Conservation (phyloP, 192 early-diverging fungal species). For the Mortierella claussenii region DNA sequence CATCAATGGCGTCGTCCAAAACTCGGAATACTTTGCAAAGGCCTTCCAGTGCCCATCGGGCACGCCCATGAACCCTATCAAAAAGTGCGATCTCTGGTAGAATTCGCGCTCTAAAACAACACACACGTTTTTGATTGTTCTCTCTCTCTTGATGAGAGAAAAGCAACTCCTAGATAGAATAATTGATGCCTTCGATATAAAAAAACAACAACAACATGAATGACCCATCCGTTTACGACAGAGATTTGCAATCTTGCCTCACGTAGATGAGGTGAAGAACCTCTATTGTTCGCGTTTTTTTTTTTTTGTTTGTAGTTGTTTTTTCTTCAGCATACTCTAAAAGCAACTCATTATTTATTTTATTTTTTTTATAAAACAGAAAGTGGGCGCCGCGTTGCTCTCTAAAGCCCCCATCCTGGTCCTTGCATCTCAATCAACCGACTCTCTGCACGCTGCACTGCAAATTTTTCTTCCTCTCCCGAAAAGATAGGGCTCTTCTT, state of each 20-base stretch:
- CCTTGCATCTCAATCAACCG: constrained; percentile 95
- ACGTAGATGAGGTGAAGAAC: too few relatives aligned
- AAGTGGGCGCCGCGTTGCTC: too few relatives aligned
- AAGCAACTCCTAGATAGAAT: too few relatives aligned
- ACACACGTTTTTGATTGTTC: neutral
- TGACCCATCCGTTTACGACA: too few relatives aligned
- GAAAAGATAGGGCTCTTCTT: constrained; percentile 73
- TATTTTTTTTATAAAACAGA: too few relatives aligned
- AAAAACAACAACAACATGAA: too few relatives aligned
- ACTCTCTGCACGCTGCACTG: constrained; percentile 92
- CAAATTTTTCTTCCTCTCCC: constrained; percentile 95
- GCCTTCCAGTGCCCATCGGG: constrained; percentile 73
- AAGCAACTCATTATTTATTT: neutral
- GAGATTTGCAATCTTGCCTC: too few relatives aligned
- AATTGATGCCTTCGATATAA: too few relatives aligned
- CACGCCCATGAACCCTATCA: constrained; percentile 73
- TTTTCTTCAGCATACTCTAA: neutral
- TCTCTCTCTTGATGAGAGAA: too few relatives aligned
- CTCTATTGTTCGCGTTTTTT: too few relatives aligned
- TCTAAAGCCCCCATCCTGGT: constrained; percentile 68
- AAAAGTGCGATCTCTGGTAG: constrained; percentile 57
- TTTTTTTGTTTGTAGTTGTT: too few relatives aligned
- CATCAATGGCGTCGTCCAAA: constrained; percentile 74
- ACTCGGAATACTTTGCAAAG: constrained; percentile 73
- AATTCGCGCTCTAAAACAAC: neutral